Conservation (phyloP, 805 yeast species). For the Yarrowia porcina region DNA sequence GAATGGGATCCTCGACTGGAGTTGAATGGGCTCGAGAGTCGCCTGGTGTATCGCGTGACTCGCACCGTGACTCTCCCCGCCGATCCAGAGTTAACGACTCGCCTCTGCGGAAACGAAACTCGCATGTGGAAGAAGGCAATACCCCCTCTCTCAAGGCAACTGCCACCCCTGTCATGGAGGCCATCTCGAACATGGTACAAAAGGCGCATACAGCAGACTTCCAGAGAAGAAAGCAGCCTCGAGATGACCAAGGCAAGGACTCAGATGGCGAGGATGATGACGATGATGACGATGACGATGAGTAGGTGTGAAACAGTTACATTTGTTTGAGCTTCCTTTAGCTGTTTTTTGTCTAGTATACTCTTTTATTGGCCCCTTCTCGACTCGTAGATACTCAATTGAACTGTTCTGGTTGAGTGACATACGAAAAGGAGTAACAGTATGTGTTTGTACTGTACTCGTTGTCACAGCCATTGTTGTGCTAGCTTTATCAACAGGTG, state of each 20-base stretch:
- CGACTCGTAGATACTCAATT: too few relatives aligned
- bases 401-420: too few relatives aligned
- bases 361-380: too few relatives aligned
- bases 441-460: too few relatives aligned
- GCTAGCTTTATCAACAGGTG: too few relatives aligned
- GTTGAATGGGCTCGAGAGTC: background rate
- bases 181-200: constrained; percentile 31
- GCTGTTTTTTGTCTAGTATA: too few relatives aligned
- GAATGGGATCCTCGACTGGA: background rate
- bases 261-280: constrained; percentile 36
- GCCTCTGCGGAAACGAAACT: background rate
- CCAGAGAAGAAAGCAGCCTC: constrained; percentile 31
- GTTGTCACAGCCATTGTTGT: too few relatives aligned
- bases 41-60: background rate
- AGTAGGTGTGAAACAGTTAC: background rate
- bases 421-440: too few relatives aligned
- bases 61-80: background rate
- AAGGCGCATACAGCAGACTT: constrained; percentile 36
- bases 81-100: background rate
- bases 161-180: constrained; percentile 29
- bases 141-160: background rate
- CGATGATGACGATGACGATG: constrained; percentile 27
- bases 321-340: too few relatives aligned
- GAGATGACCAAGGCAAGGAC: constrained; percentile 36
- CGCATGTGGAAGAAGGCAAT: constrained; percentile 4